These are phyloP conservation scores for Passalora sequoiae DNA, from an alignment of 2,329 filamentous ascomycete species.

Conservation along the genomic window DNA sequence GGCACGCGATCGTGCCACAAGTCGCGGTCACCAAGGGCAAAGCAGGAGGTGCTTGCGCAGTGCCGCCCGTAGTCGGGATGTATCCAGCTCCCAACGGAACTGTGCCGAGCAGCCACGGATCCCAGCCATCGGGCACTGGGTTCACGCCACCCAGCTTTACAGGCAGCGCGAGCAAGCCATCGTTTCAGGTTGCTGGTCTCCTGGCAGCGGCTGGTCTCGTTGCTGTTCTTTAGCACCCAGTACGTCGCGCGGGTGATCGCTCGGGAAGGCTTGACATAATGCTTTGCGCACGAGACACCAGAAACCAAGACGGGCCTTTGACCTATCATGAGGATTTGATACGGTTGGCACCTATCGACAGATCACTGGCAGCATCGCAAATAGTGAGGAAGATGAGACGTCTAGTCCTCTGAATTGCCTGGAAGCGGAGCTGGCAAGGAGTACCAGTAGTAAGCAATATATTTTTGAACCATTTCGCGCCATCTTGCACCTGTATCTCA, in stretches of 20 bases:
- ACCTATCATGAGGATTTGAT: not conserved
- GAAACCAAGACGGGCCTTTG: not conserved
- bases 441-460: no score
- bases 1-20: constrained; percentile 23
- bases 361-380: not conserved
- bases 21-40: constrained; percentile 26
- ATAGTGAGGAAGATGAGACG: not conserved
- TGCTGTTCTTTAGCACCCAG: constrained; percentile 7
- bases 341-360: not conserved
- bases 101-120: not conserved
- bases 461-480: not conserved
- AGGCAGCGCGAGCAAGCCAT: constrained; percentile 8
- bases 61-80: not conserved
- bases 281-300: not conserved
- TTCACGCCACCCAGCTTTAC: constrained; percentile 4
- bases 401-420: not conserved
- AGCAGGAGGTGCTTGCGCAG: constrained; percentile 21
- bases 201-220: constrained; percentile 6
- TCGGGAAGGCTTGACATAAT: not conserved
- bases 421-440: not conserved
- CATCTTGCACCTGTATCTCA: not conserved
- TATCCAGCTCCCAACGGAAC: constrained; percentile 5
- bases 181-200: constrained; percentile 8
- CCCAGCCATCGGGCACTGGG: not conserved
- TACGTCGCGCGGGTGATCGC: not conserved